These are phyloP conservation scores for Coelastrella sp. DNA, from an alignment of 139 green algal species.

Conservation along the genomic window DNA sequence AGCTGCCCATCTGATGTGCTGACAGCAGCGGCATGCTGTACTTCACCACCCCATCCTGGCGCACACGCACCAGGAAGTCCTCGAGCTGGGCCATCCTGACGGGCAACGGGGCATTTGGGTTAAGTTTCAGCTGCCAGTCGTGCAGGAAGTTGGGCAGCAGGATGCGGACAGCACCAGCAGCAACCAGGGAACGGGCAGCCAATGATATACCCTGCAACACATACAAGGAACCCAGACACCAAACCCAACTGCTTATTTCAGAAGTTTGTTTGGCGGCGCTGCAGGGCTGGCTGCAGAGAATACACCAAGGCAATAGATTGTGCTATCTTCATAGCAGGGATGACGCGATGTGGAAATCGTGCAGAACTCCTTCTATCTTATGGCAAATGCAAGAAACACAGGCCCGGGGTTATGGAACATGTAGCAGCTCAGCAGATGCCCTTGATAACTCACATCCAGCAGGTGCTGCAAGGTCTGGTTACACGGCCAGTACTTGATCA, in stretches of 20 bases:
- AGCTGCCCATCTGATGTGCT: conserved; percentile 82
- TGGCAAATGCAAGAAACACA: too few species aligned
- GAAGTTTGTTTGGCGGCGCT: neutral
- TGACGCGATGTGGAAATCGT: too few species aligned
- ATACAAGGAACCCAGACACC: neutral
- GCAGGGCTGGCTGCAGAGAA: neutral
- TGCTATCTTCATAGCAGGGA: too few species aligned
- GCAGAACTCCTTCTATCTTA: too few species aligned
- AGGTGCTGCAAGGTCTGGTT: conserved; percentile 52
- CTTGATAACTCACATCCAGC: conserved; percentile 47
- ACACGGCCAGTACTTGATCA: conserved; percentile 63
- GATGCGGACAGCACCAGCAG: conserved; percentile 64
- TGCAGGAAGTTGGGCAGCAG: conserved; percentile 1
- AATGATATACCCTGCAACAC: conserved; percentile 3
- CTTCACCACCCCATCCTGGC: conserved; percentile 20
- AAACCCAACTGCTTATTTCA: neutral
- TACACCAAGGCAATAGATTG: too few species aligned
- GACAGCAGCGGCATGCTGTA: conserved; percentile 56
- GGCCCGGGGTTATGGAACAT: too few species aligned
- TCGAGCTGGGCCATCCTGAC: conserved; percentile 51
- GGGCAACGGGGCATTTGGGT: neutral
- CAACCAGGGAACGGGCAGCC: conserved; percentile 56
- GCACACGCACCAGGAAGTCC: conserved; percentile 41
- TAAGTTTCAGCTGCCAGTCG: neutral
- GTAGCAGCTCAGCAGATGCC: too few species aligned